phyloP scores from a whole-genome alignment of 768 basidiomycete species.

The Pholiota microspora region DNA sequence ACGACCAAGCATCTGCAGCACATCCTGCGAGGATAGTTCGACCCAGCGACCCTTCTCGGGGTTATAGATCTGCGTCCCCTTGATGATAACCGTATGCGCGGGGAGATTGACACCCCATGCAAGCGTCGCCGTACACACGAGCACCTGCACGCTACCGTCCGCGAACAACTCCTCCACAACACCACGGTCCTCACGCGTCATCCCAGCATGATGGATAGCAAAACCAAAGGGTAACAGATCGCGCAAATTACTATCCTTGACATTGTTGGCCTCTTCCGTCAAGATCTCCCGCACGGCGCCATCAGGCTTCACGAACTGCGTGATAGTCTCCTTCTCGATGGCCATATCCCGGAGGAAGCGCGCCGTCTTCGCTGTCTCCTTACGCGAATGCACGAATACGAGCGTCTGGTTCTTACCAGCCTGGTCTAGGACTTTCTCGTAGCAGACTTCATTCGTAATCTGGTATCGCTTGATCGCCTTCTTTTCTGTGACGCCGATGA shows the following conservation, averaged over 20 bases:
- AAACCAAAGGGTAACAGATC: slow-evolving; percentile 96
- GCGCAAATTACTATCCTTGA: slow-evolving; percentile 78
- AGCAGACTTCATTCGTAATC: slow-evolving; percentile 98
- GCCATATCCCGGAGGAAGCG: slow-evolving; percentile 93
- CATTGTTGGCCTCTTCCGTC: slow-evolving; percentile 76
- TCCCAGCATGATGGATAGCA: slow-evolving; percentile 97
- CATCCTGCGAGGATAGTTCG: slow-evolving; percentile 92
- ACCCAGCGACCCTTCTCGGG: slow-evolving; percentile 99
- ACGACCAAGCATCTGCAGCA: slow-evolving; percentile 97
- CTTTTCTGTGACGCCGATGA: slow-evolving; percentile 97
- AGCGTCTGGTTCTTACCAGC: slow-evolving; percentile 85
- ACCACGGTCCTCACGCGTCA: slow-evolving; percentile 87
- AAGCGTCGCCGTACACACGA: slow-evolving; percentile 96
- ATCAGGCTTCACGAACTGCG: slow-evolving; percentile 93
- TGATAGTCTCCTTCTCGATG: slow-evolving; percentile 94
- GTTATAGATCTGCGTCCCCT: slow-evolving; percentile 99
- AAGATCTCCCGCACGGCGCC: slow-evolving; percentile 90
- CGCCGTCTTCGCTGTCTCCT: slow-evolving; percentile 97
- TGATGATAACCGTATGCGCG: slow-evolving; percentile 98
- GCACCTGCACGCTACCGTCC: slow-evolving; percentile 88
- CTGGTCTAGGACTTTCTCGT: slow-evolving; percentile 97
- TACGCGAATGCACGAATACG: slow-evolving; percentile 97
- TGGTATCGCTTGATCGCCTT: slow-evolving; percentile 99
- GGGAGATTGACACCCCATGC: slow-evolving; percentile 99
- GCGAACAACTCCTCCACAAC: slow-evolving; percentile 94